Conservation (phyloP, 768 basidiomycete species). For the Clavulina sp. region DNA sequence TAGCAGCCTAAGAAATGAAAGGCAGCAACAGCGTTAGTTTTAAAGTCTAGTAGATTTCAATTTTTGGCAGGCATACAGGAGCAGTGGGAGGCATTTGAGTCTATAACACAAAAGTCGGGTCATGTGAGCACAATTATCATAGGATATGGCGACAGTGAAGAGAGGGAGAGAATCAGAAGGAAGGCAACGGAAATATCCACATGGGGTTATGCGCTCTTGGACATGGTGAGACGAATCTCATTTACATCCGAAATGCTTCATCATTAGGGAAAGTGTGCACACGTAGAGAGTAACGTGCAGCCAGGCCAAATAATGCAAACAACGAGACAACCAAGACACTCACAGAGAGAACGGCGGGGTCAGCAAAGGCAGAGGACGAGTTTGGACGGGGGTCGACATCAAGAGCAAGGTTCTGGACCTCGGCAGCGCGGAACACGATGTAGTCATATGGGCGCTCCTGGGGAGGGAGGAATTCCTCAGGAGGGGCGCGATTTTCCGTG, state of each 20-base stretch:
- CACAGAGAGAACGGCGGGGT: constrained; percentile 71
- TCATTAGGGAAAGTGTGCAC: constrained; percentile 14
- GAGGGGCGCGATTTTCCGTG: constrained; percentile 53
- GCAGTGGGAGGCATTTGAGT: too few species aligned
- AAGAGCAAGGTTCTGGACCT: constrained; percentile 78
- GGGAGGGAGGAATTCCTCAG: constrained; percentile 58
- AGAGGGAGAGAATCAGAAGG: constrained; percentile 27
- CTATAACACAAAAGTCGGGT: neutral
- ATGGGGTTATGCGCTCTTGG: constrained; percentile 31
- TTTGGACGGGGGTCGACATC: constrained; percentile 22
- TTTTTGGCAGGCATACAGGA: too few species aligned
- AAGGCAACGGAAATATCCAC: constrained; percentile 47
- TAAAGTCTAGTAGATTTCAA: too few species aligned
- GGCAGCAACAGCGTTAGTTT: too few species aligned
- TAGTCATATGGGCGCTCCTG: constrained; percentile 72
- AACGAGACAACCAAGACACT: constrained; percentile 19
- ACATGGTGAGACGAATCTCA: constrained; percentile 20
- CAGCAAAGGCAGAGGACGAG: constrained; percentile 25
- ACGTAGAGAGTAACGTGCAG: neutral
- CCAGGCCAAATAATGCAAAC: too few species aligned
- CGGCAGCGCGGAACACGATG: constrained; percentile 80
- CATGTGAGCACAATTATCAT: constrained; percentile 4
- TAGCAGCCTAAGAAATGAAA: too few species aligned
- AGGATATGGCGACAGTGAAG: constrained; percentile 7
- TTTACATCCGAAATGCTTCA: constrained; percentile 33